A percentile compares a stretch with the other conserved stretches of the same genome.
Conservation (phyloP, 2,329 filamentous ascomycete genomes). For the Eutypella sp. region DNA sequence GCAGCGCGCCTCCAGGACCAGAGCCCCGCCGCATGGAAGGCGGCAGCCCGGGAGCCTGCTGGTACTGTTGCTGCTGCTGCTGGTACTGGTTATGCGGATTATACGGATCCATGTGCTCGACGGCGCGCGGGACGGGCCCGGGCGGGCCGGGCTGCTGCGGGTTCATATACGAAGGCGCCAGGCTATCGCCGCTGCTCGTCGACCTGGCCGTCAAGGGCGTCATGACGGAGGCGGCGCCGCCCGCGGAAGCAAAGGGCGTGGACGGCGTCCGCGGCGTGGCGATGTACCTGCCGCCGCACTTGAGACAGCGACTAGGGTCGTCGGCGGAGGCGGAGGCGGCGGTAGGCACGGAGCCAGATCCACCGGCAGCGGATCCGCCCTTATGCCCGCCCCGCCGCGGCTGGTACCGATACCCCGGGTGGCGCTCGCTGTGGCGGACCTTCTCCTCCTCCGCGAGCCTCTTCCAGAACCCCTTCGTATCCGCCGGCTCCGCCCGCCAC, state of each 20-base stretch:
- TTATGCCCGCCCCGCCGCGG: conserved; percentile 60
- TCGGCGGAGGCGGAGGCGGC: conserved; percentile 32
- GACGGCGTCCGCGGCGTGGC: conserved; percentile 57
- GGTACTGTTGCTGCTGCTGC: background rate
- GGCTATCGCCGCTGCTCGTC: background rate
- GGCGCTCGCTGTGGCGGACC: conserved; percentile 78
- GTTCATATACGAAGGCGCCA: conserved; percentile 2
- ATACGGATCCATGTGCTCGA: too few relatives aligned
- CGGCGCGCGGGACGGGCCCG: too few relatives aligned
- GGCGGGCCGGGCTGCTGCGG: too few relatives aligned
- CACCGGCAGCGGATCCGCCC: background rate
- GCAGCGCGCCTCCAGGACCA: conserved; percentile 21
- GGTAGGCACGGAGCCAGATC: conserved; percentile 1
- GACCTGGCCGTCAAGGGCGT: conserved; percentile 21
- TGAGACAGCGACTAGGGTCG: conserved; percentile 57
- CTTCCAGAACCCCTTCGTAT: conserved; percentile 83
- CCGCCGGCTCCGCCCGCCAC: conserved; percentile 74
- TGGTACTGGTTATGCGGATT: too few relatives aligned
- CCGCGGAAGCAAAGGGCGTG: conserved; percentile 32
- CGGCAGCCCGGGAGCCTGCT: background rate
- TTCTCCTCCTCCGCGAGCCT: conserved; percentile 90
- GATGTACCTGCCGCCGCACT: conserved; percentile 66
- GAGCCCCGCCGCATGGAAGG: conserved; percentile 25
- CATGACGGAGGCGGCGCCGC: conserved; percentile 21
- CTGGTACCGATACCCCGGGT: conserved; percentile 92